Conservation (phyloP, 2,329 filamentous ascomycete genomes). For the Clonostachys byssicola region DNA sequence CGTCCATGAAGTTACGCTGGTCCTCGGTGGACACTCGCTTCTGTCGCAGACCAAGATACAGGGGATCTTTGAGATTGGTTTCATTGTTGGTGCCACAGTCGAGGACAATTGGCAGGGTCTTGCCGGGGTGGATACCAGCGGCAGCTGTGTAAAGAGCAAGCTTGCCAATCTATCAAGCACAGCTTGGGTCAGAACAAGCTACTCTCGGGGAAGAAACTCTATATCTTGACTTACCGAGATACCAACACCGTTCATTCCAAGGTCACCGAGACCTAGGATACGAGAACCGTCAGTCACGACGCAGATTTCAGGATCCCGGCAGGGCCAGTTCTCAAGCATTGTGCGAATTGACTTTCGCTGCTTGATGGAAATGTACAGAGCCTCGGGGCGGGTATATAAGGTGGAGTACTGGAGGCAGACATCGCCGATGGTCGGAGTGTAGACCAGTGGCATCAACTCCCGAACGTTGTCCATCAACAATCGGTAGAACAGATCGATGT, state of each 20-base stretch:
- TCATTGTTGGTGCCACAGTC: constrained; percentile 66
- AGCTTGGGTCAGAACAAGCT: constrained; percentile 11
- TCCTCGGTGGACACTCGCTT: constrained; percentile 74
- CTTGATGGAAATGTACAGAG: constrained; percentile 92
- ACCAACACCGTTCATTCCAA: constrained; percentile 95
- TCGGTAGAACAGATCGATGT: constrained; percentile 79
- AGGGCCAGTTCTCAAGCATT: constrained; percentile 91
- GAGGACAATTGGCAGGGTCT: constrained; percentile 69
- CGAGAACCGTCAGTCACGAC: constrained; percentile 95
- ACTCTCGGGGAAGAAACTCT: background rate
- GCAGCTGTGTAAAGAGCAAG: constrained; percentile 92
- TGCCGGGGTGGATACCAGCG: constrained; percentile 87
- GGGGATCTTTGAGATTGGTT: constrained; percentile 59
- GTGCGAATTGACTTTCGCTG: constrained; percentile 86
- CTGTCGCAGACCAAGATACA: constrained; percentile 87
- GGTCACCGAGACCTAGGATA: constrained; percentile 86
- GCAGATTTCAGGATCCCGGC: constrained; percentile 86
- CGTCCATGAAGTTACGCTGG: constrained; percentile 90
- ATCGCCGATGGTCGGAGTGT: constrained; percentile 89
- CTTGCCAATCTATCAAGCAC: constrained; percentile 68
- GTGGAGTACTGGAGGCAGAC: constrained; percentile 96
- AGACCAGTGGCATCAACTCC: constrained; percentile 79
- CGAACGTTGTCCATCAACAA: constrained; percentile 73
- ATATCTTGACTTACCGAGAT: constrained; percentile 66
- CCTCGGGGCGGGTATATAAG: constrained; percentile 91